phyloP scores from a whole-genome alignment of 306 rosid genomes.

The Dryas octopetala region DNA sequence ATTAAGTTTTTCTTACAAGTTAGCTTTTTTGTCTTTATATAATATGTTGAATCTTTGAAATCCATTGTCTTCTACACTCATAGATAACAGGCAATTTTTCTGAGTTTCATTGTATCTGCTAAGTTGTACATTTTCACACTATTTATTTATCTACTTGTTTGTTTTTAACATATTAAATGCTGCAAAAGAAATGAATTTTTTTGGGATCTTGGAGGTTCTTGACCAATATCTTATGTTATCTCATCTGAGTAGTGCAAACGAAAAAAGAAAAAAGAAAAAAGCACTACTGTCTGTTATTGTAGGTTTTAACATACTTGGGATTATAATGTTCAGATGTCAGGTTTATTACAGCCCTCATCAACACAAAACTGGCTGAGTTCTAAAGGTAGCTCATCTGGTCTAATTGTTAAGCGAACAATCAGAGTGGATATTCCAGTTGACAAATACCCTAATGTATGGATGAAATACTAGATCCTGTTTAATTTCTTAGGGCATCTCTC shows the following conservation, averaged over 20 bases:
- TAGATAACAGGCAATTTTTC: background rate
- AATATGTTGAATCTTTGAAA: constrained; percentile 7
- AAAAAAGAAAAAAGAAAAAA: constrained; percentile 10
- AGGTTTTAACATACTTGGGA: constrained; percentile 35
- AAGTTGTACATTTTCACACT: background rate
- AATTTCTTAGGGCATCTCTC: background rate
- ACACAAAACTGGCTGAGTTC: constrained; percentile 79
- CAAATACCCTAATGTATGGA: constrained; percentile 67
- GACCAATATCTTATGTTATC: constrained; percentile 25
- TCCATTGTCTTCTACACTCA: background rate
- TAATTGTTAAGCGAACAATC: constrained; percentile 79
- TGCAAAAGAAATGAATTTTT: background rate
- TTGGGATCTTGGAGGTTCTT: background rate
- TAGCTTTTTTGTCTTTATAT: background rate
- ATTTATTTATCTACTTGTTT: background rate
- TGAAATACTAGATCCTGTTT: constrained; percentile 7
- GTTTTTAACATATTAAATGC: background rate
- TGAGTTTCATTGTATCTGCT: constrained; percentile 4
- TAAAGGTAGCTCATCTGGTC: constrained; percentile 80
- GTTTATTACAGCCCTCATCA: constrained; percentile 65
- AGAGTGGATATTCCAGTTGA: constrained; percentile 96
- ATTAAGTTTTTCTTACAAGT: constrained; percentile 12
- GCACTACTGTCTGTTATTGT: background rate
- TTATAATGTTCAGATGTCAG: constrained; percentile 67
- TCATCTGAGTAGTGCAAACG: background rate